These are phyloP conservation scores for Nowakowskiella sp. DNA, from an alignment of 192 early-diverging fungal species.

Conservation along the genomic window DNA sequence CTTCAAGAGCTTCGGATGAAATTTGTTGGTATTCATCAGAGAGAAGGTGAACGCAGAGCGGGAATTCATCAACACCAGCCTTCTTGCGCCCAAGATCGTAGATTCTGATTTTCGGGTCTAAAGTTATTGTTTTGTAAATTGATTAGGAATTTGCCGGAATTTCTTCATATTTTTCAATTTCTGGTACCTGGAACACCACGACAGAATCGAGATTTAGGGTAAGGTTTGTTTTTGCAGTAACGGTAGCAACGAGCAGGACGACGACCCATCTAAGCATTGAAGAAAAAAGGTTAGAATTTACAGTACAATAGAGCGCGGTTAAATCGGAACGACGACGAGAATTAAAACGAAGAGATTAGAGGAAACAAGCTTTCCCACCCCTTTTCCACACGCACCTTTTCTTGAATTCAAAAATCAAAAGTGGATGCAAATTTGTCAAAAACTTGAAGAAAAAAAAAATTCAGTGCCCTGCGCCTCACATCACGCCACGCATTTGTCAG, in stretches of 20 bases:
- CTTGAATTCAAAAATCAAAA: too few relatives aligned
- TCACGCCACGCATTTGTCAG: too few relatives aligned
- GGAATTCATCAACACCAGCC: slow-evolving; percentile 96
- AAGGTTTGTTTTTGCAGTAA: slow-evolving; percentile 99
- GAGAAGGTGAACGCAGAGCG: slow-evolving; percentile 87
- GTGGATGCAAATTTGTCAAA: too few relatives aligned
- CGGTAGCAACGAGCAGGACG: slow-evolving; percentile 98
- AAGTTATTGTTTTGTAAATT: slow-evolving; percentile 1
- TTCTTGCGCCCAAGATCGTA: slow-evolving; percentile 97
- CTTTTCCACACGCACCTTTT: too few relatives aligned
- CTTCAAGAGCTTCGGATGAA: slow-evolving; percentile 97
- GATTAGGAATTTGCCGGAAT: not conserved
- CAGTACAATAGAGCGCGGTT: too few relatives aligned
- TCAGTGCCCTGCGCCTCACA: too few relatives aligned
- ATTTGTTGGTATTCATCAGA: slow-evolving; percentile 98
- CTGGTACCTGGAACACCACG: slow-evolving; percentile 87
- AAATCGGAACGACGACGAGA: too few relatives aligned
- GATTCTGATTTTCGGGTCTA: slow-evolving; percentile 95
- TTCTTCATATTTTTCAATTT: not conserved
- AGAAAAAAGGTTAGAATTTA: too few relatives aligned
- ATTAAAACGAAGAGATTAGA: too few relatives aligned
- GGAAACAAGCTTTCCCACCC: too few relatives aligned
- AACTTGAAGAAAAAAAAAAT: too few relatives aligned
- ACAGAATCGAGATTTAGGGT: slow-evolving; percentile 96
- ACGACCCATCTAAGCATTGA: slow-evolving; percentile 98